Evolutionary conservation across 768 basidiomycete genomes (phyloP).

Genomic region (Udeniomyces megalosporus): DNA sequence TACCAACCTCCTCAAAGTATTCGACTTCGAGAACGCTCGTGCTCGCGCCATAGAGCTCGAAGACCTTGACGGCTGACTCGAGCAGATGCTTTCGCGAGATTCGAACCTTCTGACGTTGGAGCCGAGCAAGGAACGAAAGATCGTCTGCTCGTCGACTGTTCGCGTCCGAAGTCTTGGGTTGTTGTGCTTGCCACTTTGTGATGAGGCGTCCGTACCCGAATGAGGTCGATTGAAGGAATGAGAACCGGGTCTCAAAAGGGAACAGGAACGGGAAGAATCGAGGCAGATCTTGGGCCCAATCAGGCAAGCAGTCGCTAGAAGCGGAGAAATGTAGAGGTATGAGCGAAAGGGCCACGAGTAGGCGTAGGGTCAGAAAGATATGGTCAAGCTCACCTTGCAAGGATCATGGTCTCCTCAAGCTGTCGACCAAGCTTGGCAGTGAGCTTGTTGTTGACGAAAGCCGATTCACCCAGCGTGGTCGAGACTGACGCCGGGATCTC

Average conservation of each 20-base stretch:
- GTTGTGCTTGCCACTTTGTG: slow-evolving; percentile 83
- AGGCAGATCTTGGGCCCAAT: slow-evolving; percentile 91
- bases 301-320: slow-evolving; percentile 75
- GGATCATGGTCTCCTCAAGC: slow-evolving; percentile 95
- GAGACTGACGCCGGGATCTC: background rate
- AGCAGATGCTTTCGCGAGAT: slow-evolving; percentile 88
- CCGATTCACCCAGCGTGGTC: slow-evolving; percentile 45
- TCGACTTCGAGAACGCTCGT: slow-evolving; percentile 91
- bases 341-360: background rate
- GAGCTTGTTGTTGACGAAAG: slow-evolving; percentile 93
- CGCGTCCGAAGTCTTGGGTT: slow-evolving; percentile 50
- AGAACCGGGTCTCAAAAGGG: slow-evolving; percentile 93
- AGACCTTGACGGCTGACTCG: slow-evolving; percentile 90
- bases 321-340: background rate
- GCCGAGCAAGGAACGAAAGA: slow-evolving; percentile 76
- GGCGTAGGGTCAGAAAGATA: background rate
- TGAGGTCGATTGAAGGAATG: slow-evolving; percentile 91
- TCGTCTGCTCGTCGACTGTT: slow-evolving; percentile 58
- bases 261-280: slow-evolving; percentile 97
- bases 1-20: slow-evolving; percentile 97
- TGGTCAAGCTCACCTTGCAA: slow-evolving; percentile 66
- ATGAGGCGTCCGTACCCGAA: slow-evolving; percentile 95
- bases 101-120: slow-evolving; percentile 89
- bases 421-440: slow-evolving; percentile 96
- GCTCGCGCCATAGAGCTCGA: slow-evolving; percentile 77